These are phyloP conservation scores for Raphanus sativus DNA, from an alignment of 345 rosid genomes.

Conservation along the genomic window DNA sequence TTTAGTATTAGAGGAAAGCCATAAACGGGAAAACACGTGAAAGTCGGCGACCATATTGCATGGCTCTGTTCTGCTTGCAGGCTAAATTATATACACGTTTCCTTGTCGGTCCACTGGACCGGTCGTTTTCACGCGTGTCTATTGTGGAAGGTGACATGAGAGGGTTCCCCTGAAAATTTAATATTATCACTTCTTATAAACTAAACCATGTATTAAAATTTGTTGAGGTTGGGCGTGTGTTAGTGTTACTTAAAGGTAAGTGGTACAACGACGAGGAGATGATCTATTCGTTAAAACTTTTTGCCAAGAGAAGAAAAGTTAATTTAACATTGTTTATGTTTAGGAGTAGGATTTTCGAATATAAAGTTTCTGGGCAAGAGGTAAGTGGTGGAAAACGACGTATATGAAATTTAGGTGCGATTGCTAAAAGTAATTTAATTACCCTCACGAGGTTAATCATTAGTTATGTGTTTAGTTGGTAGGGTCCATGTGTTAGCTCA, in stretches of 20 bases:
- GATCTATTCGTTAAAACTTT: no score
- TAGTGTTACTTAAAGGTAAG: background rate
- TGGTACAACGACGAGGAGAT: no score
- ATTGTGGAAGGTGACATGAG: background rate
- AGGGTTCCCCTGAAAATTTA: no score
- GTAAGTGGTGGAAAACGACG: constrained; percentile 30
- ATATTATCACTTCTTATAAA: no score
- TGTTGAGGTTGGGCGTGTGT: constrained; percentile 10
- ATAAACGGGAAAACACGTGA: constrained; percentile 27
- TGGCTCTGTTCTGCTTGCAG: constrained; percentile 20
- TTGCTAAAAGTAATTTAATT: background rate
- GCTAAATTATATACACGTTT: constrained; percentile 39
- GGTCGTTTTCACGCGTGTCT: background rate
- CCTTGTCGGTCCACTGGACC: background rate
- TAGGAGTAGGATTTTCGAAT: no score
- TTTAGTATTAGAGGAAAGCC: constrained; percentile 12
- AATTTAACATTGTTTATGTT: no score
- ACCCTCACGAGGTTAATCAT: constrained; percentile 10
- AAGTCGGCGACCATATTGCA: constrained; percentile 42
- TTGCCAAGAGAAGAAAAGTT: no score
- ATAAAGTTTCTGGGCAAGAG: background rate
- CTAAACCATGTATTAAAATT: background rate
- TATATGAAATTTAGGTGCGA: constrained; percentile 24
- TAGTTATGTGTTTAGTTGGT: constrained; percentile 2
- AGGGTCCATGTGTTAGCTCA: constrained; percentile 40